Evolutionary conservation across 257 asterid genomes (phyloP).

Genomic region (Primulina eburnea): DNA sequence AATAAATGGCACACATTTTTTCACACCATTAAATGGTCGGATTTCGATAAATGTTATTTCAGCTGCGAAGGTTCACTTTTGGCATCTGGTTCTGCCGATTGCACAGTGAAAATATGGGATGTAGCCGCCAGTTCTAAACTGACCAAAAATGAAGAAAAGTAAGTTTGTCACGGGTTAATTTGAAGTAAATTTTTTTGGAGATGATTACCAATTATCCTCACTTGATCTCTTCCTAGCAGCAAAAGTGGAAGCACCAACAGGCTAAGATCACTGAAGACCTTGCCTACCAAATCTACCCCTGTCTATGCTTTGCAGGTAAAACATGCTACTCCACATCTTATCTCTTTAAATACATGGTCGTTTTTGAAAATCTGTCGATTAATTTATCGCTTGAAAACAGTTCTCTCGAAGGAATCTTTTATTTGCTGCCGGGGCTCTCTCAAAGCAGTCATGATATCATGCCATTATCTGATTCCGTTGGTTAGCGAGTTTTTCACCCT

Average conservation of each 20-base stretch:
- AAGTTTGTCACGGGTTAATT: conserved; percentile 24
- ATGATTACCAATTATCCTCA: background rate
- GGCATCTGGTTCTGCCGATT: conserved; percentile 99
- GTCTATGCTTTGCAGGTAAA: conserved; percentile 54
- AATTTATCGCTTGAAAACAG: conserved; percentile 26
- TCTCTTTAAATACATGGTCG: background rate
- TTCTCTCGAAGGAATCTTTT: conserved; percentile 63
- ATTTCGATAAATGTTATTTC: conserved; percentile 28
- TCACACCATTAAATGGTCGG: conserved; percentile 11
- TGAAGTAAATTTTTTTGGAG: background rate
- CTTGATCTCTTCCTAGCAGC: conserved; percentile 31
- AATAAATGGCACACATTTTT: conserved; percentile 5
- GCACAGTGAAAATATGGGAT: conserved; percentile 98
- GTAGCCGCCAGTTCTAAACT: conserved; percentile 74
- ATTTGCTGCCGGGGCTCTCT: conserved; percentile 61
- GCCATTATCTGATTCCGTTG: background rate
- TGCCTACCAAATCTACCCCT: conserved; percentile 57
- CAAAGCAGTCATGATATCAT: conserved; percentile 29
- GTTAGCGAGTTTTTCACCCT: background rate
- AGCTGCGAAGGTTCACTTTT: conserved; percentile 98
- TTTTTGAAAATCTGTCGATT: background rate
- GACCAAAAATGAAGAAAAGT: conserved; percentile 73
- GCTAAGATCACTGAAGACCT: conserved; percentile 77
- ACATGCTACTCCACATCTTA: background rate
- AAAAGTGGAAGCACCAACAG: conserved; percentile 63